phyloP scores from a whole-genome alignment of 768 basidiomycete genomes.

The Roridomyces roridus region DNA sequence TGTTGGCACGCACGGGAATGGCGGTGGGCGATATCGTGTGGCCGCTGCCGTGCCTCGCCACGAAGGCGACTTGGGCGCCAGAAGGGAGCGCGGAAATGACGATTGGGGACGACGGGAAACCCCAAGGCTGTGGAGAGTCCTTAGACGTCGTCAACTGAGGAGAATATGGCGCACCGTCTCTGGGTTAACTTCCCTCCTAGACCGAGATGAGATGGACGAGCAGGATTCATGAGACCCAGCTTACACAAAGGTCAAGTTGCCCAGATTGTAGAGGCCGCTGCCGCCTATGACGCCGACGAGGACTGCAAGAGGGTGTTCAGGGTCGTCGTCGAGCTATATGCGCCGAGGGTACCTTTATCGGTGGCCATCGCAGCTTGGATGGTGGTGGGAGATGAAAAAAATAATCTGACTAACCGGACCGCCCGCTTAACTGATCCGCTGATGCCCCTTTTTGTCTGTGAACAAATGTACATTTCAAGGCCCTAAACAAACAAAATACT shows the following conservation, averaged over 20 bases:
- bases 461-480: too few relatives aligned
- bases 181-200: constrained; percentile 76
- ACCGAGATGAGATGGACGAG: not conserved
- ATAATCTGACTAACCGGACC: too few relatives aligned
- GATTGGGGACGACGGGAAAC: constrained; percentile 88
- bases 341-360: constrained; percentile 2
- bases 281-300: constrained; percentile 92
- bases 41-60: constrained; percentile 87
- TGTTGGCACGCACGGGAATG: constrained; percentile 90
- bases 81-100: constrained; percentile 89
- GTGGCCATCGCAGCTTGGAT: not conserved
- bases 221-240: constrained; percentile 34
- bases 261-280: constrained; percentile 90
- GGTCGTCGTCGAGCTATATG: not conserved
- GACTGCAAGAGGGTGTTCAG: constrained; percentile 46
- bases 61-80: constrained; percentile 83
- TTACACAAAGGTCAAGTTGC: constrained; percentile 88
- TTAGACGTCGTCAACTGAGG: not conserved
- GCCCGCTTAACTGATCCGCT: too few relatives aligned
- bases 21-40: constrained; percentile 82
- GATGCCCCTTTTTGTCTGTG: too few relatives aligned
- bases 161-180: constrained; percentile 64
- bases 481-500: too few relatives aligned
- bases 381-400: not conserved
- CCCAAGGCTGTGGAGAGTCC: constrained; percentile 81